Evolutionary conservation across 345 rosid species (phyloP).

Genomic region (Eucalyptus curtisii): DNA sequence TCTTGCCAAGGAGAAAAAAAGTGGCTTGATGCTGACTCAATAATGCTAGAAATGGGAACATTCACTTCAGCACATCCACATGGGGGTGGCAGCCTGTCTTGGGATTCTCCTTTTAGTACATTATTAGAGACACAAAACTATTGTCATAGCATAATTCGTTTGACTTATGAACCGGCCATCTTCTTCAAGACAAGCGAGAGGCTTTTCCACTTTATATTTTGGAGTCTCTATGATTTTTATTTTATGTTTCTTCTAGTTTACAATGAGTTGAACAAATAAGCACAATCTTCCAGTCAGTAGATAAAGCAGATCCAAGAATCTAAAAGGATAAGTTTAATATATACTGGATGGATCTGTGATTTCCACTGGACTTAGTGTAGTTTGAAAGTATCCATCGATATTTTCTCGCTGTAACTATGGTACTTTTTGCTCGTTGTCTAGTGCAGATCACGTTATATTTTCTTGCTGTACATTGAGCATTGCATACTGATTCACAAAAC

Average conservation of each 20-base stretch:
- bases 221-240: not conserved
- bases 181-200: not conserved
- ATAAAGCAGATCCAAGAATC: not conserved
- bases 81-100: not conserved
- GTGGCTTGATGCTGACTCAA: not conserved
- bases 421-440: not conserved
- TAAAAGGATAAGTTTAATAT: not conserved
- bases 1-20: not conserved
- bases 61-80: not conserved
- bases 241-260: not conserved
- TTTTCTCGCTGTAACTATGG: not conserved
- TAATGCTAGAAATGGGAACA: not conserved
- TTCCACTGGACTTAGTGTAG: not conserved
- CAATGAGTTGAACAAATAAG: not conserved
- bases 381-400: not conserved
- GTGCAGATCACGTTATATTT: not conserved
- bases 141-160: not conserved
- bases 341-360: not conserved
- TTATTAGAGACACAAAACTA: not conserved
- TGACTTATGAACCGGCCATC: not conserved
- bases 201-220: not conserved
- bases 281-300: not conserved
- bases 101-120: not conserved
- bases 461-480: not conserved
- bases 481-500: not conserved